phyloP scores from a whole-genome alignment of 2,329 filamentous ascomycete species.

The Leptographium flavum region DNA sequence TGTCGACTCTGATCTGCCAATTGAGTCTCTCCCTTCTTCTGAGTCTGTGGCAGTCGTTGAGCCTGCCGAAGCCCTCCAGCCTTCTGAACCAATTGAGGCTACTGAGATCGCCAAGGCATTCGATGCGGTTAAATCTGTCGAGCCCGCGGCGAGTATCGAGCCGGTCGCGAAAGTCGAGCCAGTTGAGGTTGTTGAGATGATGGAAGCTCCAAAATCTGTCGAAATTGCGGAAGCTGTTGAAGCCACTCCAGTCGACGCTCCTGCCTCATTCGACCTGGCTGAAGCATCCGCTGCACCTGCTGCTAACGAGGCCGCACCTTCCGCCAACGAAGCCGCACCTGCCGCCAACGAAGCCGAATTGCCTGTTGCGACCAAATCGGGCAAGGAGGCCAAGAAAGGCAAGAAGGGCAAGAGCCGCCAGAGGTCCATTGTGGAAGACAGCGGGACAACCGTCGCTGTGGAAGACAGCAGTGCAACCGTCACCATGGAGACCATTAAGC shows the following conservation, averaged over 20 bases:
- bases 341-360: background rate
- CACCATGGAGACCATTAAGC: background rate
- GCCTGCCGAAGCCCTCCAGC: background rate
- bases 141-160: background rate
- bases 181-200: background rate
- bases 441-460: background rate
- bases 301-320: too few relatives aligned
- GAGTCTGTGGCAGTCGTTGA: background rate
- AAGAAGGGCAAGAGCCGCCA: conserved; percentile 1
- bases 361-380: background rate
- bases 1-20: background rate
- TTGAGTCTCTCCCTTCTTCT: too few relatives aligned
- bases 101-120: background rate
- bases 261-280: too few relatives aligned
- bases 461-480: background rate
- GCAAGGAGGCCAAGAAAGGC: conserved; percentile 2
- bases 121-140: background rate
- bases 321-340: too few relatives aligned
- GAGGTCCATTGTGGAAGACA: background rate
- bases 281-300: too few relatives aligned
- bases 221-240: background rate
- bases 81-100: background rate
- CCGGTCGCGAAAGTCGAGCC: conserved; percentile 4
- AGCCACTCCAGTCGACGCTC: too few relatives aligned
- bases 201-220: background rate